Percentiles rank a stretch among this genome's conserved stretches.
Evolutionary conservation across 2,329 filamentous ascomycete species (phyloP).

Genomic region (Rasamsonia emersonii): DNA sequence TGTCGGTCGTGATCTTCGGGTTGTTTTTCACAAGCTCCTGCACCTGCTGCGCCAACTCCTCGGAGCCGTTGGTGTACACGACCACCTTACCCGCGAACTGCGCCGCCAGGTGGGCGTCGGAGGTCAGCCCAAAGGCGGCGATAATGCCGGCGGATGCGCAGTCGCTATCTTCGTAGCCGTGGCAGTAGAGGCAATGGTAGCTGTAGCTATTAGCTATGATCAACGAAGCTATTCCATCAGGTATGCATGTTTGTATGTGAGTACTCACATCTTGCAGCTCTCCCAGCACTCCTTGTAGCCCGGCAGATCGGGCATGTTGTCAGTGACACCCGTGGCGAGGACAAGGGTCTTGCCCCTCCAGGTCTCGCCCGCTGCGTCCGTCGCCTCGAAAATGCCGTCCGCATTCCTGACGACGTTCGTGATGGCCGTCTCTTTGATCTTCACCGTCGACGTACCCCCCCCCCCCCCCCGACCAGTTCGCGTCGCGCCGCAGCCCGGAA

Average conservation of each 20-base stretch:
- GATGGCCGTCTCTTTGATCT: constrained; percentile 8
- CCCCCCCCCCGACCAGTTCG: constrained; percentile 2
- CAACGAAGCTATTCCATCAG: constrained; percentile 28
- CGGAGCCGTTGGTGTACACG: constrained; percentile 45
- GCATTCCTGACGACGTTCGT: constrained; percentile 1
- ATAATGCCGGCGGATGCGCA: constrained; percentile 40
- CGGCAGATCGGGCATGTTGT: constrained; percentile 44
- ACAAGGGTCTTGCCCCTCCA: constrained; percentile 47
- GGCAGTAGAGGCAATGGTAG: constrained; percentile 53
- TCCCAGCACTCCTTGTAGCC: constrained; percentile 49
- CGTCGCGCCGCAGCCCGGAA: constrained; percentile 11
- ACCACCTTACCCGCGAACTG: constrained; percentile 38
- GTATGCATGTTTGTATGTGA: too few relatives aligned
- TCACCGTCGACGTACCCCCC: constrained; percentile 5
- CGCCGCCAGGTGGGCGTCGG: constrained; percentile 23
- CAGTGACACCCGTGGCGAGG: constrained; percentile 46
- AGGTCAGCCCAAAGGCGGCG: constrained; percentile 28
- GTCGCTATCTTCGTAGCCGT: constrained; percentile 51
- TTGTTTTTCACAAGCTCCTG: neutral
- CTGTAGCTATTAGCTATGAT: constrained; percentile 15
- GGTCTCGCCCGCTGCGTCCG: constrained; percentile 32
- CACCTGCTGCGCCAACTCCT: constrained; percentile 15
- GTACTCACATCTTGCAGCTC: too few relatives aligned
- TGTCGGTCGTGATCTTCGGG: constrained; percentile 3
- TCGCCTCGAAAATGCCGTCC: constrained; percentile 25